Percentiles rank a stretch among this genome's conserved stretches.
Evolutionary conservation across 805 yeast species (phyloP).

Genomic region (Lipomyces spencermartinsiae): DNA sequence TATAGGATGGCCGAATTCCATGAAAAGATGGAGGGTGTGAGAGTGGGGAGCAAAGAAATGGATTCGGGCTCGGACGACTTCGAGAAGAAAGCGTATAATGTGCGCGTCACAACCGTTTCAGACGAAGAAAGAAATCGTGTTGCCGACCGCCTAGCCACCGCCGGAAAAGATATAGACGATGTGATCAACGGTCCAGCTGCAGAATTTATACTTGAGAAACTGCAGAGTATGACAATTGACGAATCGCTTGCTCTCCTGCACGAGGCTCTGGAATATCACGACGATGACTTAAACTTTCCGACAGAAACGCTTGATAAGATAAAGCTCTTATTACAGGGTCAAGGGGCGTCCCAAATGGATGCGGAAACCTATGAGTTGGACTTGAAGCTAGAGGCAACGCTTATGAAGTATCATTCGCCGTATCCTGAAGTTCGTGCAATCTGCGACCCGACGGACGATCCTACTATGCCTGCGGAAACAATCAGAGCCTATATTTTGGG

Average conservation of each 20-base stretch:
- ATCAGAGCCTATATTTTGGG: slow-evolving; percentile 61
- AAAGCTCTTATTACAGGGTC: slow-evolving; percentile 20
- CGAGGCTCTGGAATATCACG: slow-evolving; percentile 52
- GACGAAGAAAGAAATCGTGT: no score
- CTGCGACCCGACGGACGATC: slow-evolving; percentile 60
- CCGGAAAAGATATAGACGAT: no score
- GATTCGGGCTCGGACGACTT: no score
- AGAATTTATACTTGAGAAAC: slow-evolving; percentile 21
- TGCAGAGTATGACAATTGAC: slow-evolving; percentile 34
- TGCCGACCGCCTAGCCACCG: no score
- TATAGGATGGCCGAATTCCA: no score
- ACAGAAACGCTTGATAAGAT: slow-evolving; percentile 23
- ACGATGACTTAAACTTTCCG: slow-evolving; percentile 57
- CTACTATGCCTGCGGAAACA: slow-evolving; percentile 55
- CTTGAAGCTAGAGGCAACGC: slow-evolving; percentile 52
- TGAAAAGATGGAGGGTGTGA: no score
- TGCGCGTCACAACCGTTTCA: no score
- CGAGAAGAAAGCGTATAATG: no score
- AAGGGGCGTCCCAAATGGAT: slow-evolving; percentile 22
- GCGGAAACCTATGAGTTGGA: slow-evolving; percentile 42
- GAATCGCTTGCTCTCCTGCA: slow-evolving; percentile 52
- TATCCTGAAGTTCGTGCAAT: slow-evolving; percentile 69
- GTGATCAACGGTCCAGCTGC: no score
- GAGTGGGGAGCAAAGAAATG: no score
- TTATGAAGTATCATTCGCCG: slow-evolving; percentile 55